Conservation (phyloP, 441 rosid species). For the Arabidopsis lyrata region DNA sequence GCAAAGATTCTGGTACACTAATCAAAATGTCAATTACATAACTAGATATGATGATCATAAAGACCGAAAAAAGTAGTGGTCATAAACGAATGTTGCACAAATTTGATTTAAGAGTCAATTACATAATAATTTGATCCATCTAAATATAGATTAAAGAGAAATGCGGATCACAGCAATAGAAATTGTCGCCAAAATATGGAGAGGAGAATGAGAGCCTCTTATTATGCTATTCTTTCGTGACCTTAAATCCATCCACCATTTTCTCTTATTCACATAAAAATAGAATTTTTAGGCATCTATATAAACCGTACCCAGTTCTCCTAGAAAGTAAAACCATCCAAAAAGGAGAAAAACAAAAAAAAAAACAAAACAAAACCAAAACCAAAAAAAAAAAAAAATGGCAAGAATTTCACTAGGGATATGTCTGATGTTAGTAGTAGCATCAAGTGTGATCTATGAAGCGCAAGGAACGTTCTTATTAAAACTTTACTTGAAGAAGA, state of each 20-base stretch:
- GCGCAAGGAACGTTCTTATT: conserved; percentile 38
- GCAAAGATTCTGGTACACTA: not conserved
- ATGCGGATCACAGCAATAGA: conserved; percentile 21
- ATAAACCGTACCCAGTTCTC: conserved; percentile 11
- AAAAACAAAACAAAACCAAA: not conserved
- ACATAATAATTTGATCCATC: not conserved
- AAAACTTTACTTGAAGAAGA: conserved; percentile 17
- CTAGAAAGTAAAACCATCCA: not conserved
- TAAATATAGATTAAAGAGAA: not conserved
- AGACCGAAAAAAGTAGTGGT: not conserved
- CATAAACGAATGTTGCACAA: not conserved
- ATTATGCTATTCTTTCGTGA: conserved; percentile 19
- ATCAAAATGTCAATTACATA: not conserved
- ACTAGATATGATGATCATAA: not conserved
- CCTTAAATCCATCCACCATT: conserved; percentile 34
- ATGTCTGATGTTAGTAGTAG: conserved; percentile 38
- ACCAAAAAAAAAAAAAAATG: conserved; percentile 27
- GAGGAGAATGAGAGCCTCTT: not conserved
- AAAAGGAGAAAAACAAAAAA: not conserved
- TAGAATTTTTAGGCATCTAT: conserved; percentile 30
- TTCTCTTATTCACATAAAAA: conserved; percentile 27
- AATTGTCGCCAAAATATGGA: conserved; percentile 11
- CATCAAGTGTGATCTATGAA: conserved; percentile 41
- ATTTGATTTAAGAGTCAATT: not conserved
- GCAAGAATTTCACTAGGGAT: conserved; percentile 32